Conservation (phyloP, 345 rosid species). For the Clausena lansium region DNA sequence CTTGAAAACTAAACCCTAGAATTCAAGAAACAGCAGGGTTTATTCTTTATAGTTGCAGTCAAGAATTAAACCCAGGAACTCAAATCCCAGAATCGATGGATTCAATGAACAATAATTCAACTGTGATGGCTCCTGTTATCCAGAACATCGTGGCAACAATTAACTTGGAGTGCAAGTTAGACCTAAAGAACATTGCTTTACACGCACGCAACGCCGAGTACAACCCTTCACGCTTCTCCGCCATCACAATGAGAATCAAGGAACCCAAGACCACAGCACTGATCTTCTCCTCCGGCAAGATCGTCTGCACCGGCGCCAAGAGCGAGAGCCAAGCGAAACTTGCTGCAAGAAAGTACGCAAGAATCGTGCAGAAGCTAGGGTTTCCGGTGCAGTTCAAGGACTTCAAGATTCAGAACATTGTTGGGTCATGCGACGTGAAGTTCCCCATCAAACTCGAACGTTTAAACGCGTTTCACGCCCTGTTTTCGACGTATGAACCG, state of each 20-base stretch:
- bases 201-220: conserved; percentile 83
- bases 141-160: conserved; percentile 70
- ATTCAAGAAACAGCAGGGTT: background rate
- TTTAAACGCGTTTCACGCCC: conserved; percentile 63
- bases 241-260: conserved; percentile 87
- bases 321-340: conserved; percentile 63
- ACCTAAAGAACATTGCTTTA: conserved; percentile 68
- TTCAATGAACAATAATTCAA: background rate
- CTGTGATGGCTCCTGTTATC: background rate
- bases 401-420: conserved; percentile 82
- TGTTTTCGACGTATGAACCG: conserved; percentile 81
- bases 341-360: conserved; percentile 85
- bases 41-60: no score
- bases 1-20: no score
- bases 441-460: conserved; percentile 75
- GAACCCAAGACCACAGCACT: conserved; percentile 86
- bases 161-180: conserved; percentile 72
- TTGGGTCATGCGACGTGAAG: conserved; percentile 74
- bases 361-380: conserved; percentile 75
- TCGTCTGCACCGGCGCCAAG: conserved; percentile 92
- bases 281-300: conserved; percentile 85
- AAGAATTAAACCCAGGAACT: no score
- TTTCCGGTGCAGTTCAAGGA: conserved; percentile 82
- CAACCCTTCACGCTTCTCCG: conserved; percentile 84
- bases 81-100: background rate